Conservation (phyloP, 2,329 filamentous ascomycete species). For the Capronia epimyces region DNA sequence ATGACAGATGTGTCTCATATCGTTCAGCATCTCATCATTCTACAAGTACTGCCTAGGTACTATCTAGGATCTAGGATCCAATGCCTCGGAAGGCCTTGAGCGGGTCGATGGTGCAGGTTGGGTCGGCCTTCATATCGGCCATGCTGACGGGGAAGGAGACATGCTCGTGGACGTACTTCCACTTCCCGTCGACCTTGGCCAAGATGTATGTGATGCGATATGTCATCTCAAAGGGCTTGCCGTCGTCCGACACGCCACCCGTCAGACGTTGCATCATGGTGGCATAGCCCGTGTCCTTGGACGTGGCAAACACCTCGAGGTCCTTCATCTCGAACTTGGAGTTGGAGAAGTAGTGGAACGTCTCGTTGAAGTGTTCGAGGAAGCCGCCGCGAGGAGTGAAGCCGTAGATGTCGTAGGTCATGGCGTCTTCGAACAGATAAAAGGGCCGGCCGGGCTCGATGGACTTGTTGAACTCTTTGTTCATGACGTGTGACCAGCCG, state of each 20-base stretch:
- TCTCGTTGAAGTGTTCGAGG: slow-evolving; percentile 3
- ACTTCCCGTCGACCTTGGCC: slow-evolving; percentile 1
- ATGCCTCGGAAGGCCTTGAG: slow-evolving; percentile 24
- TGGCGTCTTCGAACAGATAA: slow-evolving; percentile 3
- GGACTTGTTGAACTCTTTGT: slow-evolving; percentile 2
- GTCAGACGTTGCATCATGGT: slow-evolving; percentile 1
- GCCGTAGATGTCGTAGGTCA: slow-evolving; percentile 2
- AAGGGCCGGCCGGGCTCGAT: slow-evolving; percentile 4
- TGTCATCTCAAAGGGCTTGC: slow-evolving; percentile 4
- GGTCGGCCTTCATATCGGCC: slow-evolving; percentile 1
- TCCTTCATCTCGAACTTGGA: slow-evolving; percentile 4
- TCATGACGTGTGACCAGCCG: background rate
- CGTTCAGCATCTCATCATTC: too few species aligned
- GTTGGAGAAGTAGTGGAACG: slow-evolving; percentile 3
- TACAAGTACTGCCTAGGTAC: too few species aligned
- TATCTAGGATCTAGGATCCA: background rate
- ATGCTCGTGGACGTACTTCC: slow-evolving; percentile 10
- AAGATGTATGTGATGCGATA: slow-evolving; percentile 5
- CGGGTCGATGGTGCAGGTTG: slow-evolving; percentile 26
- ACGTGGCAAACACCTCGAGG: slow-evolving; percentile 5
- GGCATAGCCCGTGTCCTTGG: background rate
- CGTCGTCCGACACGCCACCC: slow-evolving; percentile 1
- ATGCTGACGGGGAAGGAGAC: slow-evolving; percentile 6
- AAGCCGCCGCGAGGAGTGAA: slow-evolving; percentile 4
- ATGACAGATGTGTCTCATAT: too few species aligned